Evolutionary conservation across 805 yeast species (phyloP), one percentile per base, ranked within the genome.

Genomic region (Candida boleticola): DNA sequence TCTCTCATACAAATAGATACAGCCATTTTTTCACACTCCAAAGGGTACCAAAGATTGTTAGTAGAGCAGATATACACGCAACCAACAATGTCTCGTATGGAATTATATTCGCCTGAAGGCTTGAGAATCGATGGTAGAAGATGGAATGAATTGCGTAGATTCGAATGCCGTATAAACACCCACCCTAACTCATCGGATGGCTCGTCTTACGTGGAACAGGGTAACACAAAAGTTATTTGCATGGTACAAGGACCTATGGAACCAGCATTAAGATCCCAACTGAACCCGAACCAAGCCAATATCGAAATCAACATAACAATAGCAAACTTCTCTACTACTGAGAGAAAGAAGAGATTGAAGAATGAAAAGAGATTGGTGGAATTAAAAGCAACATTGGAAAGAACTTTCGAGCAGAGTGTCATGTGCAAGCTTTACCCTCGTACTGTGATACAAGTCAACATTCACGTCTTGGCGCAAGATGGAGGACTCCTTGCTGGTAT

Each of bases 61-160:
- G n/a, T n/a, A n/a, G n/a, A n/a, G n/a, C n/a, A n/a, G n/a, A n/a
- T n/a, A n/a, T n/a, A n/a, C 20, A 10, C 17, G 9, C 18, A 4
- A n/a, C 23, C 26, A n/a, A 26, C 20, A 7, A 80, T 80, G 84
- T 79, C 83, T 32, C 73, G 86, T 42, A 64, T 81, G 52, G 99
- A 93, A 69, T 64, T 93, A 35, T 92, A 87, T 58, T 90, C 97
- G 0, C 97, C 97, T 5, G 98, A 93, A 64, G 99, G 99, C 3
- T 74, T 93, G 36, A 74, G 99, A 49, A 70, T 84, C 11, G 98
- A 93, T 60, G 99, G 99, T 1, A 80, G 99, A 53, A 76, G 99
- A 48, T 89, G 93, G 89, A 89, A 92, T 55, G 99, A 93, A 61
- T 73, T 90, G 34, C 81, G 98, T 38, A 75, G 82, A 23, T 87